Base-by-base conservation (phyloP, 2,329 filamentous ascomycete genomes). In the Ophiostoma ulmi region DNA sequence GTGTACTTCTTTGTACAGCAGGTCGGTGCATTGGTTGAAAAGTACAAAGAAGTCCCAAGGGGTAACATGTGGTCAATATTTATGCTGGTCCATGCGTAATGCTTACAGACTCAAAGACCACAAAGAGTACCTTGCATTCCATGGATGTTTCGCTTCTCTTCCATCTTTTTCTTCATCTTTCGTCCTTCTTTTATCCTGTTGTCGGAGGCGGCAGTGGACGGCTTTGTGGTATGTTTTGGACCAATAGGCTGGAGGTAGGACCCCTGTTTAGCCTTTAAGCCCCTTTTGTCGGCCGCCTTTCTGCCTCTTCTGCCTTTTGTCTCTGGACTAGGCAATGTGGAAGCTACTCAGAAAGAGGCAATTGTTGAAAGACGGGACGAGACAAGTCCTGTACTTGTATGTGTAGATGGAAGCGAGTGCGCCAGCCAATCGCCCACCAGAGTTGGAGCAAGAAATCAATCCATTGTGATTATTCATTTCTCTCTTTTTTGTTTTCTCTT, bases 221-320 rank as follows among this genome's bases (percentile, higher is more conserved):
- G 63, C 44, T 58, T 61, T 48, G 26, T 44, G 20, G 41, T 61
- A 35, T n/a, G 48, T 39, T 44, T 67, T 61, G 52, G 68, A n/a
- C 64, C 68, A 71, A 63, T 67, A 39, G n/a, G 26, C 52, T 66
- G 41, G 41, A 35, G 14, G 44, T 20, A 39, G 35, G 17, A 67
- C 44, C 70, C 68, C 31, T 63, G 44, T 67, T 69, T 69, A 69
- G 70, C 70, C 70, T 69, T 38, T 65, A 39, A 6, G 35, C 35
- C 35, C 35, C 63, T 11, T 67, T 67, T 69, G 31, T 63, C 44
- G 66, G 31, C 70, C 68, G 63, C 70, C 61, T 63, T 69, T 52
- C 17, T 44, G 36, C 38, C 6, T 13, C 22, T 61, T 4, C 13
- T 3, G 52, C 52, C 41, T 48, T 44, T 48, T 48, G 44, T 48